Evolutionary conservation across 1,284 basidiomycete species (phyloP).

Genomic region (Rhodotorula sp.): DNA sequence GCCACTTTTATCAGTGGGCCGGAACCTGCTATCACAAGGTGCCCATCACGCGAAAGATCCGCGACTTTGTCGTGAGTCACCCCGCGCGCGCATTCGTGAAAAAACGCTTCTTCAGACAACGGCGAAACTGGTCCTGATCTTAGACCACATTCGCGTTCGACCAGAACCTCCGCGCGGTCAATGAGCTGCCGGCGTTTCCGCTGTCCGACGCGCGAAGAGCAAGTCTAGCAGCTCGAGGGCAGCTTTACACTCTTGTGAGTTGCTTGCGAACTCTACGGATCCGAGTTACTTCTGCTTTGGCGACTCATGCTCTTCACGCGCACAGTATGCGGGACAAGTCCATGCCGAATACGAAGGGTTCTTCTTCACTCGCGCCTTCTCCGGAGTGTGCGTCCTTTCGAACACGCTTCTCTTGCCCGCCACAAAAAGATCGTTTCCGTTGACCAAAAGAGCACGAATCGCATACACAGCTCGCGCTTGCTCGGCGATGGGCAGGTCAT

Average conservation of each 20-base stretch:
- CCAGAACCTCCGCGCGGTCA: conserved; percentile 5
- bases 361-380: conserved; percentile 33
- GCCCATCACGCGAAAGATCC: conserved; percentile 27
- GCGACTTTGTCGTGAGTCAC: conserved; percentile 22
- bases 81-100: background rate
- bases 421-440: too few species aligned
- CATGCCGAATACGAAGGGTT: conserved; percentile 32
- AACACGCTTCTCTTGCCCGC: background rate
- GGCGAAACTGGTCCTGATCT: background rate
- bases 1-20: conserved; percentile 21
- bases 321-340: conserved; percentile 10
- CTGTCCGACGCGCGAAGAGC: background rate
- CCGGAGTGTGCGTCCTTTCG: conserved; percentile 22
- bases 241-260: conserved; percentile 2
- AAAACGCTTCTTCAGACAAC: too few species aligned
- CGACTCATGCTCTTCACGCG: background rate
- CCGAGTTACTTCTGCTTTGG: background rate
- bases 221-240: conserved; percentile 3
- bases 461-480: conserved; percentile 11
- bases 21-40: conserved; percentile 18
- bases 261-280: too few species aligned
- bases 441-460: too few species aligned
- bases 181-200: background rate
- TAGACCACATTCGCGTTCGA: background rate
- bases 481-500: conserved; percentile 32